These are phyloP conservation scores for Boletellus deceptivus DNA, from an alignment of 1,284 basidiomycete genomes.

Conservation along the genomic window DNA sequence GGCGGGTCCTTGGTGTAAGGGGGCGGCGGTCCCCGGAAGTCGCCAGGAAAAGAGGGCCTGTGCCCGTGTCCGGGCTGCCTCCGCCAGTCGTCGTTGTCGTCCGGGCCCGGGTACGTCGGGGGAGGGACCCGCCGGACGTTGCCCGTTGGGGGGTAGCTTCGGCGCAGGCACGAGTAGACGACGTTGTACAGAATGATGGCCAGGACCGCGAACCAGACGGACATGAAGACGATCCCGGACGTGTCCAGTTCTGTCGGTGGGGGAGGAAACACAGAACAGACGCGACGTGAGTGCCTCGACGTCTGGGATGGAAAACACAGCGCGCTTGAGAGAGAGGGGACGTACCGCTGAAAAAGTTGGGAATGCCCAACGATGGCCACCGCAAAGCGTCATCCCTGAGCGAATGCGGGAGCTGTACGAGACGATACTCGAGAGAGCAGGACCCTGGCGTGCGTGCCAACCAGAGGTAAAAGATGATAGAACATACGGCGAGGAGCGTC, in stretches of 20 bases:
- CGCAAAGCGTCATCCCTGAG: conserved; percentile 36
- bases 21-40: conserved; percentile 61
- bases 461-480: not conserved
- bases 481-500: not conserved
- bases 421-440: conserved; percentile 77
- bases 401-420: conserved; percentile 60
- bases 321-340: not conserved
- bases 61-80: conserved; percentile 36
- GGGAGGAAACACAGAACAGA: conserved; percentile 1
- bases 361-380: conserved; percentile 16
- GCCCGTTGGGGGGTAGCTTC: conserved; percentile 17
- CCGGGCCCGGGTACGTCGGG: conserved; percentile 33
- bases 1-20: conserved; percentile 62
- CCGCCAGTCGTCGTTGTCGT: conserved; percentile 15
- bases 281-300: not conserved
- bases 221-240: conserved; percentile 48
- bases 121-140: conserved; percentile 28
- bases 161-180: conserved; percentile 50
- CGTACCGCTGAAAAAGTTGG: conserved; percentile 24
- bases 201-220: conserved; percentile 55
- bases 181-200: conserved; percentile 57
- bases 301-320: not conserved
- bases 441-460: conserved; percentile 52
- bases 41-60: conserved; percentile 45
- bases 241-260: conserved; percentile 38